Conservation (phyloP, 2,329 filamentous ascomycete species). For the Colletotrichum scovillei region DNA sequence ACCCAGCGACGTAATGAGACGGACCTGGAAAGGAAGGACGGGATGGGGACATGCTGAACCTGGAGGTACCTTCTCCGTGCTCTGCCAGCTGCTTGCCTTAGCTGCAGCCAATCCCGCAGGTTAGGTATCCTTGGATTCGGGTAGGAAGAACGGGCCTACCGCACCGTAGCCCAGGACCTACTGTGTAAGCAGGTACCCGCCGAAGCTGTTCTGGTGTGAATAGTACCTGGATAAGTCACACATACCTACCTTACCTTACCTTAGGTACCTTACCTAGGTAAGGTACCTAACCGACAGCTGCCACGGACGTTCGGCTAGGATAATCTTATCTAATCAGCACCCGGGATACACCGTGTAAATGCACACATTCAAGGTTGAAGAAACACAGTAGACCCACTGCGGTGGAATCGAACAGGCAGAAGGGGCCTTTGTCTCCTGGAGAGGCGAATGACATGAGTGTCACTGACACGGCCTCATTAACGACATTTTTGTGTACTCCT, state of each 20-base stretch:
- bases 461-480: not conserved
- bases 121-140: conserved; percentile 1
- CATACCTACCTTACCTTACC: too few relatives aligned
- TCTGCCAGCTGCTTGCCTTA: not conserved
- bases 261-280: not conserved
- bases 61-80: conserved; percentile 8
- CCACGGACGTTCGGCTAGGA: not conserved
- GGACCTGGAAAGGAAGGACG: conserved; percentile 23
- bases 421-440: not conserved
- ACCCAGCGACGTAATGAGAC: conserved; percentile 32
- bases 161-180: not conserved
- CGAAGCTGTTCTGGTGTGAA: too few relatives aligned
- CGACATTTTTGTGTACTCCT: not conserved
- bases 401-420: not conserved
- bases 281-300: not conserved
- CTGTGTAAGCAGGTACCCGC: not conserved
- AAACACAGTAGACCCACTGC: conserved; percentile 11
- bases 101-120: conserved; percentile 9
- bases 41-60: conserved; percentile 3
- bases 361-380: not conserved
- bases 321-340: not conserved
- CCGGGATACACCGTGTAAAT: not conserved
- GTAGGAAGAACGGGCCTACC: not conserved
- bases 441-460: conserved; percentile 1
- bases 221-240: too few relatives aligned